phyloP scores from a whole-genome alignment of 2,329 filamentous ascomycete genomes.

The Leptodontidium sp. region DNA sequence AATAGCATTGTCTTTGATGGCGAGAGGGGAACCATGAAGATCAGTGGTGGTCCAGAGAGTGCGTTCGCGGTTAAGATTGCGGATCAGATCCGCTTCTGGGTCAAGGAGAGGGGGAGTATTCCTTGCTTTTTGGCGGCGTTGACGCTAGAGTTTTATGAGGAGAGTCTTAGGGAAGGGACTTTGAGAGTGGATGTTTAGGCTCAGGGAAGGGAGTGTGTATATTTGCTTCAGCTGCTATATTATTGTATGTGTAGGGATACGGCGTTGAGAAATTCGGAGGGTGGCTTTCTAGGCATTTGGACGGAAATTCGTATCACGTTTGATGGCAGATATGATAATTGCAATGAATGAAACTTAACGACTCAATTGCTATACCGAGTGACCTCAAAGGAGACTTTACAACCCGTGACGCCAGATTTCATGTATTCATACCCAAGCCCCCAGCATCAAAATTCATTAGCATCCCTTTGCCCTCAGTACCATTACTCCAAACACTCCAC shows the following conservation, averaged over 20 bases:
- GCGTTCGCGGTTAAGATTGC: constrained; percentile 86
- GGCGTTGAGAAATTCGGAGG: background rate
- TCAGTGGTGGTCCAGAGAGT: constrained; percentile 87
- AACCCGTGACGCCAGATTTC: constrained; percentile 22
- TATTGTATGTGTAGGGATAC: background rate
- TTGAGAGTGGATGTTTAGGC: constrained; percentile 34
- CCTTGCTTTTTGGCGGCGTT: constrained; percentile 91
- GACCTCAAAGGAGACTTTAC: constrained; percentile 12
- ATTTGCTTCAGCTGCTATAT: constrained; percentile 5
- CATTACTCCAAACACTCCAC: constrained; percentile 52
- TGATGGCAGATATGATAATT: constrained; percentile 6
- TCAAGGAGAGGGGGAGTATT: constrained; percentile 90
- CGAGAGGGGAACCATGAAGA: constrained; percentile 97
- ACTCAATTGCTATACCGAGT: constrained; percentile 12
- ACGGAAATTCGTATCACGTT: background rate
- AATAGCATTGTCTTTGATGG: constrained; percentile 87
- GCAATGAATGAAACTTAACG: constrained; percentile 19
- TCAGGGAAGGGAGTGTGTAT: constrained; percentile 9
- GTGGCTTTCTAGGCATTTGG: no score
- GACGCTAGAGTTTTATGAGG: constrained; percentile 93
- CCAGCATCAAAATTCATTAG: constrained; percentile 3
- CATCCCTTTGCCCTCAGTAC: background rate
- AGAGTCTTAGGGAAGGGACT: constrained; percentile 49
- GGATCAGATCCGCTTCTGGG: constrained; percentile 93
- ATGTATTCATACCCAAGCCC: constrained; percentile 22